Base-by-base conservation (phyloP, 495 filamentous ascomycete species). In the Penicillium longicatenatum region DNA sequence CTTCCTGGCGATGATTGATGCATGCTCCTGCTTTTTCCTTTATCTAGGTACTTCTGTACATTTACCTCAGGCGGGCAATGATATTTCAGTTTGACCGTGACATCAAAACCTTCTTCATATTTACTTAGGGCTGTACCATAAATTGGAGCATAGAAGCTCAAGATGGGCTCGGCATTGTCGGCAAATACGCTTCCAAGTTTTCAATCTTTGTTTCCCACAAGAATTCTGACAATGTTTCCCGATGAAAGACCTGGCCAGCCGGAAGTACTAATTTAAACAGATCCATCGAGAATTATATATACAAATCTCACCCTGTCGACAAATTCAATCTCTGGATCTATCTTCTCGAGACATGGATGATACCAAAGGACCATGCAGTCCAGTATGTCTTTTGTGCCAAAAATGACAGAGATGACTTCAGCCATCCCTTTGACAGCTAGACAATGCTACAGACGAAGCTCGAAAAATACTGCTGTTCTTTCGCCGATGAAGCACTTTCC, bases 371-470 rank as follows among this genome's bases (percentile, higher is more conserved):
- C 31, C 12, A 33, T 33, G 31, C 8, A 9, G 10, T 35, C 12
- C 3, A n/a, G n/a, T n/a, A n/a, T n/a, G 8, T 14, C 1, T 14
- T 14, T 35, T 7, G 31, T 9, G 3, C 10, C 12, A 3, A 35
- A 9, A 3, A 35, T 9, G 3, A 14, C 12, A 14, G 2, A 12
- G 31, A 35, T 35, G 31, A 35, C 31, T 35, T 35, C 31, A 35
- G 31, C 31, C 31, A 11, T 35, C 12, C 31, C 31, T 35, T 51
- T 30, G 26, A 22, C 55, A 56, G 21, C 39, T 56, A 30, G 45
- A 42, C 35, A 39, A 43, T 30, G 54, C 45, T 16, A 50, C 45
- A 50, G 41, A 49, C 6, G 44, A 56, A 56, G 54, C 54, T 50
- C 54, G 45, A 48, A 41, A 41, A 31, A 16, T 50, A 56, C 46